phyloP scores from a whole-genome alignment of 306 rosid genomes.

The Delonix regia region DNA sequence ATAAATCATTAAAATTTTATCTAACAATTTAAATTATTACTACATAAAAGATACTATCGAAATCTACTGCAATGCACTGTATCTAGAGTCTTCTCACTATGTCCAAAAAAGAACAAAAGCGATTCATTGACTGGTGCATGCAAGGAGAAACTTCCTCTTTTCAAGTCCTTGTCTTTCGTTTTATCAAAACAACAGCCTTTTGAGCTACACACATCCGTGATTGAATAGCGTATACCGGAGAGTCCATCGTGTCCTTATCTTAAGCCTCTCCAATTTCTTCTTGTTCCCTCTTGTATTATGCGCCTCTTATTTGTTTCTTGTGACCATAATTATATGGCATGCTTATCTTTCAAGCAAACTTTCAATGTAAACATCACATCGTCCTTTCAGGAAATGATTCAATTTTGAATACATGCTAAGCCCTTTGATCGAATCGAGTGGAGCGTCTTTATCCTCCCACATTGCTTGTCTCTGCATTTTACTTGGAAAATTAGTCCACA shows the following conservation, averaged over 20 bases:
- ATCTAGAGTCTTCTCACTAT: no score
- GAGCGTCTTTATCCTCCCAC: background rate
- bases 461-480: background rate
- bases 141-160: slow-evolving; percentile 37
- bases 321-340: background rate
- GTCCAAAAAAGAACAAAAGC: background rate
- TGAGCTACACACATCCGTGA: background rate
- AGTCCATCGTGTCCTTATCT: slow-evolving; percentile 3
- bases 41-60: no score
- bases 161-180: slow-evolving; percentile 10
- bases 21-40: no score
- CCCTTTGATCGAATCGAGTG: background rate
- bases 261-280: background rate
- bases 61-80: no score
- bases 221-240: background rate
- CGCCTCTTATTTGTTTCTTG: background rate
- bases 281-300: background rate
- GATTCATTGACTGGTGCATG: background rate
- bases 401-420: background rate
- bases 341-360: background rate
- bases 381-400: background rate
- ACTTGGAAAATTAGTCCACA: background rate
- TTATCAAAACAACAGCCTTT: background rate
- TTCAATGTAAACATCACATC: background rate
- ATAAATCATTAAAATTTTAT: no score